Evolutionary conservation across 345 rosid species (phyloP).

Genomic region (Populus nigra): DNA sequence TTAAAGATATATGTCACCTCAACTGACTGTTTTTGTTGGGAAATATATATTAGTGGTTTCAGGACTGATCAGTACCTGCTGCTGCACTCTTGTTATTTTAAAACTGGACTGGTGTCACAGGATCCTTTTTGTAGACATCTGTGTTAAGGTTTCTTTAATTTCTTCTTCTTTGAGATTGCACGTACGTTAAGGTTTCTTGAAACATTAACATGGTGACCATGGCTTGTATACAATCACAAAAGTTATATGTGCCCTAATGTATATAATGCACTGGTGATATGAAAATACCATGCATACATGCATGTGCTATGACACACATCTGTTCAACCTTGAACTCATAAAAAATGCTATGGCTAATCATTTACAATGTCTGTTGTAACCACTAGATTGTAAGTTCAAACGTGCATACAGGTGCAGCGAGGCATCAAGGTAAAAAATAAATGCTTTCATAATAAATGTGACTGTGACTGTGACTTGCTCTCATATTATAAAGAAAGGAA

Average conservation of each 20-base stretch:
- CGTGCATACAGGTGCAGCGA: conserved; percentile 50
- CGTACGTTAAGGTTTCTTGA: neutral
- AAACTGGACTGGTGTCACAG: neutral
- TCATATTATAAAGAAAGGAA: neutral
- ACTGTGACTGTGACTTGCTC: neutral
- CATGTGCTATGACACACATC: neutral
- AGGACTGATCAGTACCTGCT: neutral
- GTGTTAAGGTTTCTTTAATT: neutral
- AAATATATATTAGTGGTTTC: neutral
- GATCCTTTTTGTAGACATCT: neutral
- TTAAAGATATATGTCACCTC: neutral
- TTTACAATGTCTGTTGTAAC: neutral
- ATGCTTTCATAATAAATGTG: too few species aligned
- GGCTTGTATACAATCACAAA: too few species aligned
- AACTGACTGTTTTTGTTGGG: neutral
- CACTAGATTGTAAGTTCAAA: conserved; percentile 41
- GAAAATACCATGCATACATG: too few species aligned
- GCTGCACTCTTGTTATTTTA: neutral
- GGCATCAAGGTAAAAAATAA: conserved; percentile 39
- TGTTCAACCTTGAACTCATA: neutral
- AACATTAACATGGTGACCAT: neutral
- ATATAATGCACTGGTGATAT: neutral
- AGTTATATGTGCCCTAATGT: neutral
- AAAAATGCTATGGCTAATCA: neutral
- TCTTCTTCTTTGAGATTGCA: too few species aligned